phyloP scores from a whole-genome alignment of 768 basidiomycete species.

The Coprinellus micaceus region DNA sequence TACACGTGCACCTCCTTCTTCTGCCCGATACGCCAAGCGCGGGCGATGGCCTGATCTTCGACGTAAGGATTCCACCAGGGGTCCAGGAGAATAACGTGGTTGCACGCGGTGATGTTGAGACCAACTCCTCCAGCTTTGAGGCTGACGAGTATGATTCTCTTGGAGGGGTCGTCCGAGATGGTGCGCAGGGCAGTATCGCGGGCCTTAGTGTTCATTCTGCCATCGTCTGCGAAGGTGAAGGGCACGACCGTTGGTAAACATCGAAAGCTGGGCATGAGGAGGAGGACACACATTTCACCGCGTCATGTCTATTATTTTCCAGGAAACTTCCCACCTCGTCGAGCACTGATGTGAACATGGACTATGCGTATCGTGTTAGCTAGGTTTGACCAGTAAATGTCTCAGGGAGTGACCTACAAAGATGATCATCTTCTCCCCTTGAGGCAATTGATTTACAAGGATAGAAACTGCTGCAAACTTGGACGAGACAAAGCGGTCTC shows the following conservation, averaged over 20 bases:
- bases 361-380: not conserved
- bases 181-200: not conserved
- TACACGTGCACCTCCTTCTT: constrained; percentile 1
- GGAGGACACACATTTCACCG: not conserved
- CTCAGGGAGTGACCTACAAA: not conserved
- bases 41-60: constrained; percentile 15
- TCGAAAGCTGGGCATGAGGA: not conserved
- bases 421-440: constrained; percentile 6
- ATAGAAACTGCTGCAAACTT: not conserved
- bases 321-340: not conserved
- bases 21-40: constrained; percentile 5
- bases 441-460: not conserved
- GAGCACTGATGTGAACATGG: constrained; percentile 1
- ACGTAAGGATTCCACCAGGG: constrained; percentile 25
- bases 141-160: constrained; percentile 3
- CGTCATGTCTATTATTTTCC: not conserved
- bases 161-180: not conserved
- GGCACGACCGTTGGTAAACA: too few relatives aligned
- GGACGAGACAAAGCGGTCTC: not conserved
- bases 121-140: constrained; percentile 13
- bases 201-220: not conserved
- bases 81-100: constrained; percentile 21
- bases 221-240: not conserved
- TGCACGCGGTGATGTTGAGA: constrained; percentile 19
- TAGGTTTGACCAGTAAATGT: not conserved